phyloP scores from a whole-genome alignment of 148 eudicot species.

The Limonium bicolor region DNA sequence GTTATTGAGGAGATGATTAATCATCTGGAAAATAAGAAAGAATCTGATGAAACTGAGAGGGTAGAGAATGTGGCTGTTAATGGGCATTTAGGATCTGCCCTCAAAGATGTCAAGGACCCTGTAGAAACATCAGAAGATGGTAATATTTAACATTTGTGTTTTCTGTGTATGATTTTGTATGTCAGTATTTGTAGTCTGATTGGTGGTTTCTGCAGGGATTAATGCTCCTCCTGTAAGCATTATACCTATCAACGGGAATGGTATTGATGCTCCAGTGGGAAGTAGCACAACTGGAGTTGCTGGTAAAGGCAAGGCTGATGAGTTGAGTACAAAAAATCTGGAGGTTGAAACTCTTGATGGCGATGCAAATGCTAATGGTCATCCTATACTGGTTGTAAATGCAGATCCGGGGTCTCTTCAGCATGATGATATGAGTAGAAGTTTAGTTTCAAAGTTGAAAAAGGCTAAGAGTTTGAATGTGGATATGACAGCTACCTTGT shows the following conservation, averaged over 20 bases:
- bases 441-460: constrained; percentile 32
- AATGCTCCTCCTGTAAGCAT: constrained; percentile 20
- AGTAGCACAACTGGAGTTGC: constrained; percentile 8
- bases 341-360: constrained; percentile 8
- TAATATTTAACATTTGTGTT: constrained; percentile 6
- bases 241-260: constrained; percentile 5
- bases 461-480: constrained; percentile 18
- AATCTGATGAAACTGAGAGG: constrained; percentile 12
- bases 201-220: constrained; percentile 15
- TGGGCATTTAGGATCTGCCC: no score
- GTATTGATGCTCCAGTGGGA: constrained; percentile 2
- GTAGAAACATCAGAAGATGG: constrained; percentile 12
- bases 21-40: constrained; percentile 52
- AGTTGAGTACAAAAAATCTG: constrained; percentile 9
- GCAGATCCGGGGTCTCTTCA: constrained; percentile 24
- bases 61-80: constrained; percentile 13
- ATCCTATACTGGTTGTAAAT: constrained; percentile 17
- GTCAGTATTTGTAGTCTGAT: constrained; percentile 6
- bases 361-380: constrained; percentile 5
- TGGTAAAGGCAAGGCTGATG: constrained; percentile 4
- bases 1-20: constrained; percentile 77
- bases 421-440: constrained; percentile 31
- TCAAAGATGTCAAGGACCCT: neutral
- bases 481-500: constrained; percentile 32
- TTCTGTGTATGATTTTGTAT: constrained; percentile 7